These are phyloP conservation scores for Backusella tarrabulga DNA, from an alignment of 192 early-diverging fungal species.

Conservation along the genomic window DNA sequence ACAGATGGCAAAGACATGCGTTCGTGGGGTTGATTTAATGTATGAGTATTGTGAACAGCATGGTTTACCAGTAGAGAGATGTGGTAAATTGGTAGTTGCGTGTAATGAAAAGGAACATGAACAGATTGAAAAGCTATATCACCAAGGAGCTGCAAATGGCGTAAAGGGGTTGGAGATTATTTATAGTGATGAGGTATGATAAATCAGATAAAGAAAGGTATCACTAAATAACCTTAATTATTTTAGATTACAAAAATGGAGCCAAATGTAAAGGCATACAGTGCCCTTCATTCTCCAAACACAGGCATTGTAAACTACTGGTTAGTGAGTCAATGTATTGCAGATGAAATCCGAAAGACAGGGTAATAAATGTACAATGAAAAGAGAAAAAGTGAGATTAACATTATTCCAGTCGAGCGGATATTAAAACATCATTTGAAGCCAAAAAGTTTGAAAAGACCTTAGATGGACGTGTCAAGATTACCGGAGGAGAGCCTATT, in stretches of 20 bases:
- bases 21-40: conserved; percentile 48
- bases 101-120: conserved; percentile 30
- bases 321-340: conserved; percentile 32
- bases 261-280: conserved; percentile 34
- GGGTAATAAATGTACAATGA: conserved; percentile 16
- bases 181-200: conserved; percentile 25
- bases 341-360: conserved; percentile 24
- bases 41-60: conserved; percentile 45
- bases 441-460: conserved; percentile 28
- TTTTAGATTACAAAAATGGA: conserved; percentile 28
- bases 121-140: conserved; percentile 33
- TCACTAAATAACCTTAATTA: neutral
- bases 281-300: conserved; percentile 35
- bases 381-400: neutral
- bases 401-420: conserved; percentile 20
- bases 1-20: conserved; percentile 38
- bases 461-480: conserved; percentile 27
- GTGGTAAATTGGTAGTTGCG: conserved; percentile 55
- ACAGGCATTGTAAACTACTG: conserved; percentile 35
- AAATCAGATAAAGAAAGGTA: neutral
- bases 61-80: conserved; percentile 38
- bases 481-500: conserved; percentile 23
- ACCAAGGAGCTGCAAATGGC: conserved; percentile 27
- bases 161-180: conserved; percentile 32
- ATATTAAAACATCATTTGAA: conserved; percentile 38